Evolutionary conservation across 352 stramenopile species (phyloP).

Genomic region (Stephanocyclus meneghinianus): DNA sequence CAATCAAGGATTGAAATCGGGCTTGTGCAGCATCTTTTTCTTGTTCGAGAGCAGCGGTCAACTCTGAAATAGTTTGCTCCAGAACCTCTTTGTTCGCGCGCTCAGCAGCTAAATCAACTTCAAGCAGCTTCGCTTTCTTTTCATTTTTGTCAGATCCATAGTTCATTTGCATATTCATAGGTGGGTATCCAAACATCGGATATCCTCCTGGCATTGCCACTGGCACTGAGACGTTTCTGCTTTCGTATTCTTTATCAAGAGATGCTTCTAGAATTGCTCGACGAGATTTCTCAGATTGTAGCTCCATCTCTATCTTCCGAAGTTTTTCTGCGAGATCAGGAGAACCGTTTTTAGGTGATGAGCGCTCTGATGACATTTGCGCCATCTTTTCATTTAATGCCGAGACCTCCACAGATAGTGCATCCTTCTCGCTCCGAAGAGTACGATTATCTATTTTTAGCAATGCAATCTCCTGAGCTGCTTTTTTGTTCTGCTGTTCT

Average conservation of each 20-base stretch:
- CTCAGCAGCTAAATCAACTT: constrained; percentile 16
- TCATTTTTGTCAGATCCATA: constrained; percentile 6
- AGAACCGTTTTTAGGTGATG: neutral
- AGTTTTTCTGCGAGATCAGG: constrained; percentile 21
- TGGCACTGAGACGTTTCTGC: neutral
- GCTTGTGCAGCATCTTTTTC: neutral
- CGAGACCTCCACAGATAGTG: constrained; percentile 7
- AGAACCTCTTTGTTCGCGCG: constrained; percentile 10
- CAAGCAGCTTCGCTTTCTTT: constrained; percentile 9
- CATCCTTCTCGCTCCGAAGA: constrained; percentile 24
- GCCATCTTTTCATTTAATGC: constrained; percentile 23
- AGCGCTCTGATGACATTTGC: constrained; percentile 19
- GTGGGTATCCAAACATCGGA: constrained; percentile 19
- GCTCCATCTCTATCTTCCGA: constrained; percentile 49
- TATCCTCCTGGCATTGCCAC: neutral
- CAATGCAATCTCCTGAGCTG: constrained; percentile 18
- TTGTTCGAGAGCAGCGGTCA: constrained; percentile 5
- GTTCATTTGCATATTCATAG: constrained; percentile 7
- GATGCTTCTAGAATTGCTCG: constrained; percentile 46
- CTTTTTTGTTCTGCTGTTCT: constrained; percentile 19
- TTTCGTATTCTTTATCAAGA: constrained; percentile 51
- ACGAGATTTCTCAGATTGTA: constrained; percentile 43
- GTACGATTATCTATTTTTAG: constrained; percentile 23
- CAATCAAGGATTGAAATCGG: neutral
- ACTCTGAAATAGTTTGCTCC: constrained; percentile 11